These are phyloP conservation scores for Tylopilus sp. DNA, from an alignment of 768 basidiomycete species.

Conservation along the genomic window DNA sequence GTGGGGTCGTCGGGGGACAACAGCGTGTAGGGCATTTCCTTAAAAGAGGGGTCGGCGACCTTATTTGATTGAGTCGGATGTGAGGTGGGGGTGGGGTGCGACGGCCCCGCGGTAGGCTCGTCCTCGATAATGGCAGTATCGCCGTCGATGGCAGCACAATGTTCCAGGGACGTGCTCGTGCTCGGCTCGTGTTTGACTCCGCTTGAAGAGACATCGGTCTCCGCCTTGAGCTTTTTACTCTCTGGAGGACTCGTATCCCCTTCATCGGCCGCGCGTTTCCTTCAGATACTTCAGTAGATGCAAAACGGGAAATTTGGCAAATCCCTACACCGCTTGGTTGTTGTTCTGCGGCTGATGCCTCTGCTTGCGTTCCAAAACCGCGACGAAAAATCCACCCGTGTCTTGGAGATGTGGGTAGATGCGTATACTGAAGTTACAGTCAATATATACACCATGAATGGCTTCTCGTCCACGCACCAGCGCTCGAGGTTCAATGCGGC, in stretches of 20 bases:
- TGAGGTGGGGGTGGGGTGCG: background rate
- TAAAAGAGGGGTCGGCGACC: conserved; percentile 49
- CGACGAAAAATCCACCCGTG: conserved; percentile 97
- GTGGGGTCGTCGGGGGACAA: conserved; percentile 67
- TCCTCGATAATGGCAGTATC: conserved; percentile 1
- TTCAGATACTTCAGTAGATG: conserved; percentile 7
- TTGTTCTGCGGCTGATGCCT: conserved; percentile 1
- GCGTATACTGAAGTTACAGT: conserved; percentile 55
- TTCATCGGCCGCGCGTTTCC: conserved; percentile 51
- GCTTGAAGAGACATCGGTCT: conserved; percentile 15
- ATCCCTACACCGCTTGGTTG: conserved; percentile 14
- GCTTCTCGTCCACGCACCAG: conserved; percentile 50
- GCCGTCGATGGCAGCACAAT: conserved; percentile 2
- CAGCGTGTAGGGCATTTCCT: conserved; percentile 91
- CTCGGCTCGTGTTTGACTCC: conserved; percentile 4
- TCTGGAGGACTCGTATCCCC: conserved; percentile 38
- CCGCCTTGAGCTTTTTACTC: conserved; percentile 49
- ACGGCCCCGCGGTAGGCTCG: background rate
- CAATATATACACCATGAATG: background rate
- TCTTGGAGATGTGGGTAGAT: conserved; percentile 96
- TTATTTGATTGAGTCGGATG: conserved; percentile 7
- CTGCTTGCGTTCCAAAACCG: conserved; percentile 64
- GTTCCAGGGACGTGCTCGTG: conserved; percentile 4
- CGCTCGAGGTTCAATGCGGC: conserved; percentile 59
- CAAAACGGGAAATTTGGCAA: background rate